Evolutionary conservation across 2,329 filamentous ascomycete genomes (phyloP).

Genomic region (Monosporascus sp.): DNA sequence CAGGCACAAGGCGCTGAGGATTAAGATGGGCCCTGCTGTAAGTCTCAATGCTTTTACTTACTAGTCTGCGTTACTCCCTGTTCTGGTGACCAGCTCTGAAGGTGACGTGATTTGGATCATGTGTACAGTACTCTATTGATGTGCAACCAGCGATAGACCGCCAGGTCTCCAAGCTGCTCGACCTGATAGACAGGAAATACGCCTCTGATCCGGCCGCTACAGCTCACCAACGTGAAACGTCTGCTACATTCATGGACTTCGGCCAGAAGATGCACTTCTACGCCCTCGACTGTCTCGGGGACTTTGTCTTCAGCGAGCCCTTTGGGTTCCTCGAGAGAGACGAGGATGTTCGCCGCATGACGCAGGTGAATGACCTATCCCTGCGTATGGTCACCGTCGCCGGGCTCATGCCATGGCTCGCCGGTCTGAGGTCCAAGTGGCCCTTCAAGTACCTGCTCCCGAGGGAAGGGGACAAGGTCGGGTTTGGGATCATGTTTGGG

Average conservation of each 20-base stretch:
- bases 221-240: too few species aligned
- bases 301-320: constrained; percentile 45
- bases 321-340: constrained; percentile 49
- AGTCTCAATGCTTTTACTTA: constrained; percentile 10
- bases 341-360: constrained; percentile 41
- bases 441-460: constrained; percentile 31
- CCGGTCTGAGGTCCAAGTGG: constrained; percentile 31
- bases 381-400: constrained; percentile 33
- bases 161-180: constrained; percentile 34
- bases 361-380: constrained; percentile 38
- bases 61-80: background rate
- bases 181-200: constrained; percentile 45
- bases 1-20: constrained; percentile 33
- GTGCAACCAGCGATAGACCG: constrained; percentile 25
- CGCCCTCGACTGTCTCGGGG: constrained; percentile 48
- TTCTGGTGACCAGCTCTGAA: constrained; percentile 36
- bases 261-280: constrained; percentile 47
- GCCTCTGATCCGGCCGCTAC: too few species aligned
- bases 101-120: constrained; percentile 35
- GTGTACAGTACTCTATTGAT: too few species aligned
- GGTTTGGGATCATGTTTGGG: constrained; percentile 35
- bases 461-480: constrained; percentile 31
- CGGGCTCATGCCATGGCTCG: constrained; percentile 32
- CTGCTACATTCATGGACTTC: constrained; percentile 18
- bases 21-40: constrained; percentile 40